These are phyloP conservation scores for Centrapalus pauciflorus DNA, from an alignment of 129 eudicot genomes.

Conservation along the genomic window DNA sequence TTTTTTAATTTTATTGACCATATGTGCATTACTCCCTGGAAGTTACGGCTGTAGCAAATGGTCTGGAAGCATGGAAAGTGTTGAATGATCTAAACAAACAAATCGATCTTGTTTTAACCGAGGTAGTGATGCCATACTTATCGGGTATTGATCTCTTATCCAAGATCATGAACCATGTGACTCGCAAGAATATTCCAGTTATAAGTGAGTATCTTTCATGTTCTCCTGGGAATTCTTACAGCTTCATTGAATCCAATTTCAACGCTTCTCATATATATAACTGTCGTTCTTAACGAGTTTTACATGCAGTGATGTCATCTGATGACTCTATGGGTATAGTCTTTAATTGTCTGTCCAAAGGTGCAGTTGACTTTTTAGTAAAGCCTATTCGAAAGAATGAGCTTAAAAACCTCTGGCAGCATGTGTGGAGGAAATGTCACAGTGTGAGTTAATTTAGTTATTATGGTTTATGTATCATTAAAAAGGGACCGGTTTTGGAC, in stretches of 20 bases:
- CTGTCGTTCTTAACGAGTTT: slow-evolving; percentile 15
- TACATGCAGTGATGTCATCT: slow-evolving; percentile 81
- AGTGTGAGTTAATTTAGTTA: slow-evolving; percentile 57
- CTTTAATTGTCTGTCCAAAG: slow-evolving; percentile 80
- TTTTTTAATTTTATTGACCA: slow-evolving; percentile 2
- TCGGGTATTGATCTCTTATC: slow-evolving; percentile 86
- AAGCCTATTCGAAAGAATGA: slow-evolving; percentile 91
- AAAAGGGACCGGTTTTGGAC: slow-evolving; percentile 36
- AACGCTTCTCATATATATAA: not conserved
- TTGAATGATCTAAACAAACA: slow-evolving; percentile 50
- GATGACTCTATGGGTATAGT: slow-evolving; percentile 81
- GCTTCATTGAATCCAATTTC: not conserved
- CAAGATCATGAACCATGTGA: slow-evolving; percentile 62
- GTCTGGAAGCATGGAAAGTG: slow-evolving; percentile 87
- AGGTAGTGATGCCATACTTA: slow-evolving; percentile 76
- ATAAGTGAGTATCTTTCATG: slow-evolving; percentile 56
- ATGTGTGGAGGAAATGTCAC: slow-evolving; percentile 94
- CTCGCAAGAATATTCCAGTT: slow-evolving; percentile 75
- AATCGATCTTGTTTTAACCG: slow-evolving; percentile 76
- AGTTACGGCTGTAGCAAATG: slow-evolving; percentile 82
- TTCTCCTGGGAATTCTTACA: not conserved
- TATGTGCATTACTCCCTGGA: slow-evolving; percentile 10
- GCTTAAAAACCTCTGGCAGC: slow-evolving; percentile 91
- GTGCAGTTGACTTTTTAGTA: slow-evolving; percentile 89
- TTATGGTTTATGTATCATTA: slow-evolving; percentile 33